Base-by-base conservation (phyloP, 768 basidiomycete species). In the Aureoboletus auriporus region DNA sequence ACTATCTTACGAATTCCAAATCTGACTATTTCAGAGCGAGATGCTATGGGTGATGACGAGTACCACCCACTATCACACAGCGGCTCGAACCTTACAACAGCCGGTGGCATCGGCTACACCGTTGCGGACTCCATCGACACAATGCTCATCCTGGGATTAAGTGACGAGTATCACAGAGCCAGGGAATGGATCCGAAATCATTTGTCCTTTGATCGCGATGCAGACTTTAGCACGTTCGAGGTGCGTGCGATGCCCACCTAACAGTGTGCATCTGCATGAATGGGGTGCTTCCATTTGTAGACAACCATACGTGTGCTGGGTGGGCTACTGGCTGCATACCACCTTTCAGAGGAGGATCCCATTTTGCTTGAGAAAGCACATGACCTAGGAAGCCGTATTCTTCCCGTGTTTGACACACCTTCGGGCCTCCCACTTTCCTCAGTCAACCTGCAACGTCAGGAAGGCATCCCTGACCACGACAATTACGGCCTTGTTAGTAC, bases 301-400 rank as follows among this genome's bases (percentile, higher is more conserved):
- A 93, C 89, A 1, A 96, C 93, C 0, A 97, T 96, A 44, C 84
- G 94, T 20, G 79, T 95, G 1, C 75, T 98, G 4, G 94, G 95
- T 8, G 95, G 95, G 0, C 77, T 98, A 5, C 73, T 97, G 2
- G 83, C 93, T 2, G 87, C 93, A 1, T 84, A 92, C 61, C 82
- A 93, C 59, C 76, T 96, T 9, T 84, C 89, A 0, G 75, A 65
- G 2, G 70, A 78, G 29, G 86, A 93, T 50, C 57, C 71, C 5
- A 58, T 94, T 3, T 92, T 81, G 62, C 77, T 96, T 9, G 73
- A 83, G 48, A 83, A 82, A 52, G 91, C 94, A 1, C 67, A 74
- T 9, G 93, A 96, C 46, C 81, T 98, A 2, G 93, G 82, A 12
- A 83, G 93, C 58, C 78, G 93, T n/a, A 78, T 97, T 10, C 67